Percentiles rank a stretch among this genome's conserved stretches.
Evolutionary conservation across 2,329 filamentous ascomycete genomes (phyloP).

Genomic region (Sclerotinia minor): DNA sequence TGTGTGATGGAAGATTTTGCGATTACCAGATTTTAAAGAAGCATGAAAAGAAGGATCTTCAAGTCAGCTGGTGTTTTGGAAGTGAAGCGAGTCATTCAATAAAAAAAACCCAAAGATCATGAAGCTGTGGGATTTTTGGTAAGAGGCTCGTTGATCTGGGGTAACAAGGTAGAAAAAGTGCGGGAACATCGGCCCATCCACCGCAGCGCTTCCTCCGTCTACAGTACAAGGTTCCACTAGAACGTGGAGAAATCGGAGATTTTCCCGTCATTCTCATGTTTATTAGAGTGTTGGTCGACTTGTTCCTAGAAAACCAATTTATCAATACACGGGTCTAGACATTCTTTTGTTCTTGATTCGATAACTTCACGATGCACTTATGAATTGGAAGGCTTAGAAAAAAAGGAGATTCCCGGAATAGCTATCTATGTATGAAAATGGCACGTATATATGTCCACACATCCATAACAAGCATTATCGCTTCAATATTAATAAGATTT

Average conservation of each 20-base stretch:
- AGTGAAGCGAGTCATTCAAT: slow-evolving; percentile 3
- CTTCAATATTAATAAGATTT: slow-evolving; percentile 2
- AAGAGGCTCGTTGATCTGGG: slow-evolving; percentile 25
- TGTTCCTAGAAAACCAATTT: slow-evolving; percentile 7
- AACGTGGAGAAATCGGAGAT: slow-evolving; percentile 21
- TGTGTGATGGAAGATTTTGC: background rate
- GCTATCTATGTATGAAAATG: background rate
- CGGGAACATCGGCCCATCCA: slow-evolving; percentile 26
- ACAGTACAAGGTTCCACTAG: slow-evolving; percentile 17
- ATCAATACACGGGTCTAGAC: background rate
- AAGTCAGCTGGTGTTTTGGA: slow-evolving; percentile 22
- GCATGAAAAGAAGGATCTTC: slow-evolving; percentile 16
- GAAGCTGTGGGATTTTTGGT: background rate
- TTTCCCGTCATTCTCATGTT: background rate
- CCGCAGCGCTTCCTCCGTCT: slow-evolving; percentile 12
- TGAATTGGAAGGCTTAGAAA: background rate
- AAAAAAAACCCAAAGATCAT: slow-evolving; percentile 1
- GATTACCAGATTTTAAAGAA: background rate
- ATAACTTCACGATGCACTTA: slow-evolving; percentile 14
- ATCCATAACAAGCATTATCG: slow-evolving; percentile 6
- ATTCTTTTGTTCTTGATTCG: slow-evolving; percentile 8
- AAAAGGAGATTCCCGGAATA: background rate
- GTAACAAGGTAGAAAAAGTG: slow-evolving; percentile 14
- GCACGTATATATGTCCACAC: background rate
- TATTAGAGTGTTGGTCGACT: background rate